phyloP scores from a whole-genome alignment of 495 filamentous ascomycete genomes.

The Penicillium roqueforti region DNA sequence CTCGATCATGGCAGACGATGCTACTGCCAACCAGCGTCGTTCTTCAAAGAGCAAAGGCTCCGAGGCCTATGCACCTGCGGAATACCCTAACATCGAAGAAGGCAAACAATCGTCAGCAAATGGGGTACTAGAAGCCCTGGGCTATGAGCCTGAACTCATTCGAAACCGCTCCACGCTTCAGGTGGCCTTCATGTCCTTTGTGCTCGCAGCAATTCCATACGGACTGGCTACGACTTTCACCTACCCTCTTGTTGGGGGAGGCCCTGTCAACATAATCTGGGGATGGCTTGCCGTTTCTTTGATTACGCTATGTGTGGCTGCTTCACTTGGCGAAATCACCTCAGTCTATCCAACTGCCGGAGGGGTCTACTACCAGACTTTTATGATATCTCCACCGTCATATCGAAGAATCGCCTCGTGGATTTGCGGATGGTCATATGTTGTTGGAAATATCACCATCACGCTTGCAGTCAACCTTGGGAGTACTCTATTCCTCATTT shows the following conservation, averaged over 20 bases:
- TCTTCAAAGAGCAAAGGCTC: neutral
- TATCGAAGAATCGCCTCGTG: conserved; percentile 58
- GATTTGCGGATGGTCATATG: conserved; percentile 65
- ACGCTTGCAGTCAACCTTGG: conserved; percentile 36
- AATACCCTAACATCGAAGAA: conserved; percentile 8
- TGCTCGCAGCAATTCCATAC: conserved; percentile 52
- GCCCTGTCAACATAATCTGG: conserved; percentile 58
- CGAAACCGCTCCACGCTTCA: conserved; percentile 46
- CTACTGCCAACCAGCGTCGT: neutral
- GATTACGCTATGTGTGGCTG: conserved; percentile 59
- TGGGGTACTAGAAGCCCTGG: conserved; percentile 35
- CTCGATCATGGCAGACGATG: neutral
- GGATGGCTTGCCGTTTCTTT: conserved; percentile 59
- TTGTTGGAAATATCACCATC: conserved; percentile 57
- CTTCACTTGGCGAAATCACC: conserved; percentile 63
- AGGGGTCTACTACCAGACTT: conserved; percentile 65
- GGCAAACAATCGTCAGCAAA: conserved; percentile 17
- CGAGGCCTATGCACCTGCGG: neutral
- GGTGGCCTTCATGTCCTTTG: conserved; percentile 34
- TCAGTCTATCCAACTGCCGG: conserved; percentile 61
- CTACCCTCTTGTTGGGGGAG: conserved; percentile 56
- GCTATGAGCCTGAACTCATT: conserved; percentile 52
- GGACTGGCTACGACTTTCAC: conserved; percentile 60
- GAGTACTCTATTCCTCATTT: conserved; percentile 21
- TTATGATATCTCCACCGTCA: conserved; percentile 44